Base-by-base conservation (phyloP, 1,139 yeast species). In the Hyphopichia fennica region DNA sequence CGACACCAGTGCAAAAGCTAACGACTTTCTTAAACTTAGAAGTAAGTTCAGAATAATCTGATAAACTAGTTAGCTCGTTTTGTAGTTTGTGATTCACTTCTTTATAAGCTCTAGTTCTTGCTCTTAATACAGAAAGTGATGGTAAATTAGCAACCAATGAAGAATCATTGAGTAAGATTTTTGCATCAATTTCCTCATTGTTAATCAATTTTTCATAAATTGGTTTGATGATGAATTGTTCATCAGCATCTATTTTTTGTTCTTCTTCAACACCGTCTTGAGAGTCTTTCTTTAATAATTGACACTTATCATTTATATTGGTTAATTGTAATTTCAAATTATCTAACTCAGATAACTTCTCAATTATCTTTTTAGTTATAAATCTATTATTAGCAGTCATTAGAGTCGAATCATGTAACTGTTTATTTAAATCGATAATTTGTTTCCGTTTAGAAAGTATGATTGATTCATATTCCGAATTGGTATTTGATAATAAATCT, bases 1-100 rank as follows among this genome's bases (percentile, higher is more conserved):
- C 88, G 20, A 90, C 95, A 17, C 95, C 93, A 3, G 96, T 87
- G 67, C 98, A 91, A 43, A 89, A 73, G 35, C 96, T 84, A 32
- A 93, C 93, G 18, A 93, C 96, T 53, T 87, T 79, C 56, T 95
- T 82, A 67, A 90, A 93, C 60, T 91, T 91, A 29, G 82, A 75
- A 46, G 95, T 96, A 44, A 91, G 71, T 48, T 79, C 84, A 32
- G 80, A 74, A 44, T 84, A 73, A 41, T 74, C 73, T 35, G 67
- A 62, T 46, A 88, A 68, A n/a, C 48, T 45, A 35, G 65, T 67
- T 39, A 69, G 64, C 54, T 87, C 90, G 50, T 80, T 79, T 48
- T 79, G 81, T 28, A 65, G 49, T 14, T 49, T 56, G 2, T 46
- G 41, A 46, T 65, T 65, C 14, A 65, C 50, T 39, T 59, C 54